Evolutionary conservation across 2,329 filamentous ascomycete genomes (phyloP).

Genomic region (Aspergillus thermomutatus): DNA sequence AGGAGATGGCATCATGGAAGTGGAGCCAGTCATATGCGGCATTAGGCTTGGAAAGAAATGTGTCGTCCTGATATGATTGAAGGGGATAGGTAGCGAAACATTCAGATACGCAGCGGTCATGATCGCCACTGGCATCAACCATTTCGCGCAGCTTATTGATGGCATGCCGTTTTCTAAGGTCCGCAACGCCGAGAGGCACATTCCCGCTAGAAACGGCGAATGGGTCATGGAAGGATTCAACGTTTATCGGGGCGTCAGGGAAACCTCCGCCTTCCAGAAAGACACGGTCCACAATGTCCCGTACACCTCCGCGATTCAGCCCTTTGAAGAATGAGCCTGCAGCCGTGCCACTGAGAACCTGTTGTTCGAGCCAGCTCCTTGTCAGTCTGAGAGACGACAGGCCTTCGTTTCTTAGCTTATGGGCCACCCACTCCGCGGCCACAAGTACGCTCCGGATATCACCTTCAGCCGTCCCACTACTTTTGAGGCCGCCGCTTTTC

Average conservation of each 20-base stretch:
- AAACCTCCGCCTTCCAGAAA: conserved; percentile 65
- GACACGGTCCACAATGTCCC: conserved; percentile 63
- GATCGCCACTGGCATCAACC: conserved; percentile 60
- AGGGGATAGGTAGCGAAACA: conserved; percentile 83
- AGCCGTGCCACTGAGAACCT: conserved; percentile 52
- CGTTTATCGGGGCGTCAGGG: conserved; percentile 41
- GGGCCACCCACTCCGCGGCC: conserved; percentile 63
- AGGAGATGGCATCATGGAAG: conserved; percentile 83
- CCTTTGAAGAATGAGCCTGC: conserved; percentile 54
- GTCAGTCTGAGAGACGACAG: conserved; percentile 46
- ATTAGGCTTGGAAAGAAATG: conserved; percentile 81
- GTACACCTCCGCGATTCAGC: conserved; percentile 60
- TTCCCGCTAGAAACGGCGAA: conserved; percentile 25
- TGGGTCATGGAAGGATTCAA: conserved; percentile 35
- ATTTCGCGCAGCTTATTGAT: conserved; percentile 59
- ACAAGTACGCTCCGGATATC: conserved; percentile 65
- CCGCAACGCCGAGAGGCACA: conserved; percentile 54
- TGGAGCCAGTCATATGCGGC: conserved; percentile 90
- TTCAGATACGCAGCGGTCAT: conserved; percentile 62
- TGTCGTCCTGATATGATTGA: conserved; percentile 90
- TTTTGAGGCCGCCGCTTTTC: conserved; percentile 50
- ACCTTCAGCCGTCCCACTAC: conserved; percentile 44
- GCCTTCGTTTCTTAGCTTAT: conserved; percentile 51
- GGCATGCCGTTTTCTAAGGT: conserved; percentile 58
- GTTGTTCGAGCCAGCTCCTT: conserved; percentile 58